Base-by-base conservation (phyloP, 176 grass and related monocot genomes). In the Calamus simplicifolius region DNA sequence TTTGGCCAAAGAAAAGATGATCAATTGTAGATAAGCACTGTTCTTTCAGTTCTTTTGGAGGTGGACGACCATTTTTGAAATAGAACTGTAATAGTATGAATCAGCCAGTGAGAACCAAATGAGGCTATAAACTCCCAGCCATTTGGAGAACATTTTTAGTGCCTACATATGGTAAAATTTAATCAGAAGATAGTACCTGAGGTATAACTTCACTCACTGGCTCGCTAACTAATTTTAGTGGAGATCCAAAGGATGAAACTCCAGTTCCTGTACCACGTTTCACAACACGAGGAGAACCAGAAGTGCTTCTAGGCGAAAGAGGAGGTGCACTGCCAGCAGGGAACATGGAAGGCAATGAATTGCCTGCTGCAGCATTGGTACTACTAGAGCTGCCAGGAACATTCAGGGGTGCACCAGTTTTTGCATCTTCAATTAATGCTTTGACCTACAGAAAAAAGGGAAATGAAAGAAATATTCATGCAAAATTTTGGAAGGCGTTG, bases 151-250 rank as follows among this genome's bases (percentile, higher is more conserved):
- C 12, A 43, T 43, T 1, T 43, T 43, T 43, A 43, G 35, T 43
- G 35, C 12, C 35, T 43, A 43, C 35, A 43, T 10, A 43, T 43
- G 35, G 35, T 43, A 43, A 43, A 43, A 13, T 43, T 43, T 19
- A 8, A 28, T 68, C 55, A 68, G 6, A 12, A 48, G 18, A 2
- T 28, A 66, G 15, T 80, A 98, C 94, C 94, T 98, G 93, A 57
- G 94, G 94, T 80, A 98, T 93, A 76, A 86, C 81, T 75, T 98
- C 94, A 59, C 67, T 98, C 29, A 89, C 79, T 59, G 94, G 84
- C 71, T 98, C 88, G 30, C 94, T 98, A 77, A 89, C 81, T 78
- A 98, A 59, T 85, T 98, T 98, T 69, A 98, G 74, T 79, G 88
- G 88, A 70, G 94, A 98, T 54, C 81, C 84, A 69, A 98, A 82